These are phyloP conservation scores for Apiospora phragmitis DNA, from an alignment of 2,329 filamentous ascomycete species.

Conservation along the genomic window DNA sequence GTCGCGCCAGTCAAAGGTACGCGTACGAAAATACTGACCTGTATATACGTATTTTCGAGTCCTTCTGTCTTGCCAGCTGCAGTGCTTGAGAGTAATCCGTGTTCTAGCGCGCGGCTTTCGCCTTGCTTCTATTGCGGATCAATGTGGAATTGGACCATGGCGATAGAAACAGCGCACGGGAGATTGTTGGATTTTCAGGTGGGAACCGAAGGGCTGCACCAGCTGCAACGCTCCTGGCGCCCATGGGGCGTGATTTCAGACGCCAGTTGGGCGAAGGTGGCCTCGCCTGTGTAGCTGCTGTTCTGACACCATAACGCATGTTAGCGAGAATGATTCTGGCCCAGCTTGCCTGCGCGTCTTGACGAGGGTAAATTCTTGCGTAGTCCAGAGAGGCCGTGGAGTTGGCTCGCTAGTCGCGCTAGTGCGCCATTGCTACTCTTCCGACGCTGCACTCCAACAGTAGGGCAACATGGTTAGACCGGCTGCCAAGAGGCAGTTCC, in stretches of 20 bases:
- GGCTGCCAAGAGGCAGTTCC: too few species aligned
- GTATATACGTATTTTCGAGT: not conserved
- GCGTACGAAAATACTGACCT: not conserved
- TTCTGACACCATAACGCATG: too few species aligned
- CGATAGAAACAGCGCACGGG: not conserved
- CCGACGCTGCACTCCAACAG: too few species aligned
- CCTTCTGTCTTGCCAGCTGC: not conserved
- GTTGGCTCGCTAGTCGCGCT: too few species aligned
- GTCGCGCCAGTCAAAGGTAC: not conserved
- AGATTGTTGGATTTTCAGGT: not conserved
- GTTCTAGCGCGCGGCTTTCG: not conserved
- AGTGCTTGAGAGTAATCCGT: not conserved
- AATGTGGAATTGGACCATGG: not conserved
- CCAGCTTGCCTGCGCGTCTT: too few species aligned
- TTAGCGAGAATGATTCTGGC: too few species aligned
- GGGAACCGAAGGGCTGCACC: not conserved
- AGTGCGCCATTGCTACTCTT: too few species aligned
- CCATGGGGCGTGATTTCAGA: not conserved
- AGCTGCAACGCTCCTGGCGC: not conserved
- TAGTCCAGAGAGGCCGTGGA: too few species aligned
- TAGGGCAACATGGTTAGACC: too few species aligned
- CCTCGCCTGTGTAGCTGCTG: not conserved
- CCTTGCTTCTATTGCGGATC: not conserved
- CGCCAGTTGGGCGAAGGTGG: too few species aligned
- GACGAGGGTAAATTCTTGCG: too few species aligned